Evolutionary conservation across 768 basidiomycete genomes (phyloP).

Genomic region (Xanthoconium stramineum): DNA sequence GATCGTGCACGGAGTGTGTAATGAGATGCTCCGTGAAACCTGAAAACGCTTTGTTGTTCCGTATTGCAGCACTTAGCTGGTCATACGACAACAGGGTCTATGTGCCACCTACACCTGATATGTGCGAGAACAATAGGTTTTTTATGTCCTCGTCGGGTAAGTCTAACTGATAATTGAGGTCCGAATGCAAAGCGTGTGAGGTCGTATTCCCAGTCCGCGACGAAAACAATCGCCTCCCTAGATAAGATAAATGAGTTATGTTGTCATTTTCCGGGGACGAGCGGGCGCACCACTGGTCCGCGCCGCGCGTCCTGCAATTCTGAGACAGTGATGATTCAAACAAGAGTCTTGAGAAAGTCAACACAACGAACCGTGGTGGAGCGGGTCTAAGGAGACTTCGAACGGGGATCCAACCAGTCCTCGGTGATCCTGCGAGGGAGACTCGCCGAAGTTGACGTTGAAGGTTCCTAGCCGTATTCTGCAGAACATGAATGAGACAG

Average conservation of each 20-base stretch:
- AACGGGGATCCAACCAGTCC: constrained; percentile 35
- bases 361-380: constrained; percentile 21
- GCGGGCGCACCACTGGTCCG: constrained; percentile 63
- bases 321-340: background rate
- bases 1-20: constrained; percentile 57
- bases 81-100: constrained; percentile 54
- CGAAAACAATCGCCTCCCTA: constrained; percentile 51
- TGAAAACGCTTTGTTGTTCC: constrained; percentile 52
- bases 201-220: background rate
- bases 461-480: constrained; percentile 77
- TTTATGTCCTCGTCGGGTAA: constrained; percentile 63
- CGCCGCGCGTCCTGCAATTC: constrained; percentile 34
- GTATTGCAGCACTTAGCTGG: constrained; percentile 59
- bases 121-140: constrained; percentile 44
- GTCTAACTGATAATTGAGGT: constrained; percentile 79
- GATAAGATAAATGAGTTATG: constrained; percentile 1
- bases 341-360: background rate
- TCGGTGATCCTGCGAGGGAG: constrained; percentile 59
- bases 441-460: constrained; percentile 80
- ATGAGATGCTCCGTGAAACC: constrained; percentile 59
- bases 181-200: constrained; percentile 36
- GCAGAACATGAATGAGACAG: background rate
- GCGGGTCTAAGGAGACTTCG: constrained; percentile 19
- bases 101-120: constrained; percentile 40
- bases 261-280: background rate